Evolutionary conservation across 306 rosid genomes (phyloP).

Genomic region (Fagus sylvatica): DNA sequence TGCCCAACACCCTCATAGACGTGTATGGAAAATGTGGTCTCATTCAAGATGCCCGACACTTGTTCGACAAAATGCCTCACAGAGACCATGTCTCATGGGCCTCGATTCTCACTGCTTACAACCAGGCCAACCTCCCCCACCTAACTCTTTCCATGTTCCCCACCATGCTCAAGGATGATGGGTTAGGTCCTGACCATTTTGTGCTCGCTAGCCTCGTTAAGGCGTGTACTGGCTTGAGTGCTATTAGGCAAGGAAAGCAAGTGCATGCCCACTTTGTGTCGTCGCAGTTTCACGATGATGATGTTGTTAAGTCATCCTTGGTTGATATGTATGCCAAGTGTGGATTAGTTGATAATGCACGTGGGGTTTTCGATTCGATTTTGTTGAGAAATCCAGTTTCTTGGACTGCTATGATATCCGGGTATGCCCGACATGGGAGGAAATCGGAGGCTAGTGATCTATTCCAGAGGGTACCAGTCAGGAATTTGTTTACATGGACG

Average conservation of each 20-base stretch:
- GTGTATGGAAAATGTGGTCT: slow-evolving; percentile 66
- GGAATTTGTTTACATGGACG: slow-evolving; percentile 75
- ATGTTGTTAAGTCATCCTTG: slow-evolving; percentile 79
- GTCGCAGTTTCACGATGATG: slow-evolving; percentile 50
- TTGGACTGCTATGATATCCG: slow-evolving; percentile 82
- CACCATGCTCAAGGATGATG: slow-evolving; percentile 33
- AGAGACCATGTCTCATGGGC: slow-evolving; percentile 74
- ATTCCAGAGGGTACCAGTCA: slow-evolving; percentile 43
- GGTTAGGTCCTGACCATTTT: slow-evolving; percentile 70
- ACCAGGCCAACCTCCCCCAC: slow-evolving; percentile 57
- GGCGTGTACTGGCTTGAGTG: slow-evolving; percentile 58
- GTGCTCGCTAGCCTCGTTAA: slow-evolving; percentile 71
- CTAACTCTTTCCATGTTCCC: slow-evolving; percentile 45
- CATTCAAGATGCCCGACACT: slow-evolving; percentile 44
- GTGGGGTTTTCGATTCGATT: slow-evolving; percentile 63
- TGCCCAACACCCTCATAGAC: slow-evolving; percentile 66
- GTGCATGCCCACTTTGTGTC: slow-evolving; percentile 62
- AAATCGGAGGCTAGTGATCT: slow-evolving; percentile 59
- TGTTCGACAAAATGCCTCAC: slow-evolving; percentile 71
- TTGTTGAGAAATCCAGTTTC: slow-evolving; percentile 44
- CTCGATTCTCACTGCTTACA: slow-evolving; percentile 73
- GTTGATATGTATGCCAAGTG: slow-evolving; percentile 84
- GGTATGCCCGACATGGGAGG: slow-evolving; percentile 69
- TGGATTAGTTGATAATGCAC: slow-evolving; percentile 53
- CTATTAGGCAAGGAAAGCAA: slow-evolving; percentile 55